A percentile compares a stretch with the other conserved stretches of the same genome.
Conservation (phyloP, 495 filamentous ascomycete genomes). For the Neurospora sp. region DNA sequence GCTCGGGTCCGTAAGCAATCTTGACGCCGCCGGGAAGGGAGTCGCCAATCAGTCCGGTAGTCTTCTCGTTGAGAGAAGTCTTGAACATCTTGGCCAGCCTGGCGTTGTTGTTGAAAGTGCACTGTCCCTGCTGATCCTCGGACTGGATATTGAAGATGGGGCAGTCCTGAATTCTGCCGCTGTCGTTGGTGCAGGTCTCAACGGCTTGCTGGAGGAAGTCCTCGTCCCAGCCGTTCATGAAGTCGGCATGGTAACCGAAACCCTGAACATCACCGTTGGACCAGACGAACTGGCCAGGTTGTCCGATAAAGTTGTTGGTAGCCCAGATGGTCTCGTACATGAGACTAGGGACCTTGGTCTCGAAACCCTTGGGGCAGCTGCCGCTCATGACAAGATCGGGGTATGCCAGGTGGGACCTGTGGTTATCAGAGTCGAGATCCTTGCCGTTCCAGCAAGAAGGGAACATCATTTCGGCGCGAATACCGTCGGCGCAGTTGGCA, state of each 20-base stretch:
- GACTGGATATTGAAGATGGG: constrained; percentile 38
- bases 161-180: constrained; percentile 46
- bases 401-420: constrained; percentile 69
- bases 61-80: constrained; percentile 24
- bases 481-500: constrained; percentile 60
- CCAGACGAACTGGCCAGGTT: constrained; percentile 65
- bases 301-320: constrained; percentile 57
- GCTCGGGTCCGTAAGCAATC: constrained; percentile 27
- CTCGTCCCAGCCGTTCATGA: constrained; percentile 70
- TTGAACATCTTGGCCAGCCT: constrained; percentile 7
- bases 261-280: constrained; percentile 76
- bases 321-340: constrained; percentile 86
- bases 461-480: constrained; percentile 80
- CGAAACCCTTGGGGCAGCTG: constrained; percentile 61
- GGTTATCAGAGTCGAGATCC: constrained; percentile 48
- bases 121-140: constrained; percentile 23
- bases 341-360: constrained; percentile 59
- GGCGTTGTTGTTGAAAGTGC: constrained; percentile 18
- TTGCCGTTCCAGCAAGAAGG: constrained; percentile 86
- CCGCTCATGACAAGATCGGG: constrained; percentile 66
- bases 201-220: constrained; percentile 50
- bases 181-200: constrained; percentile 43
- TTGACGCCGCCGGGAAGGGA: constrained; percentile 29
- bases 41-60: constrained; percentile 16
- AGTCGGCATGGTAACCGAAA: constrained; percentile 78